Base-by-base conservation (phyloP, 2,329 filamentous ascomycete species). In the Pseudocercospora crystallina region DNA sequence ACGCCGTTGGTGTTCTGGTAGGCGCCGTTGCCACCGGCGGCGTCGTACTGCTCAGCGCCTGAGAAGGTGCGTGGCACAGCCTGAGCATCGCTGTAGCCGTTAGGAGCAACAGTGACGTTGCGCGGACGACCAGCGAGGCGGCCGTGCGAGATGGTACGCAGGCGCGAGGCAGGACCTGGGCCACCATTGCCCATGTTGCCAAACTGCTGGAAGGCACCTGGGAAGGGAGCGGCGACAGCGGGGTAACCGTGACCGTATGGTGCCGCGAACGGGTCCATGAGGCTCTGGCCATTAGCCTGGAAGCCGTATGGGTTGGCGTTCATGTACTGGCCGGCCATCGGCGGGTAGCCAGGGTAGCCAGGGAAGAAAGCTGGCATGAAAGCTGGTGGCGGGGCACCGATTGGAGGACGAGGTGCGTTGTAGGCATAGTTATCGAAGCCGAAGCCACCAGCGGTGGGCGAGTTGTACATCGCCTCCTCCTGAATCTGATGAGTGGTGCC, bases 401-500 rank as follows among this genome's bases (percentile, higher is more conserved):
- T 35, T 14, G 43, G 45, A 20, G 35, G 47, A 31, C 26, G 43
- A 34, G 44, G 45, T 14, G 38, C 44, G 35, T 35, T 34, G 36
- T 26, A 26, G 20, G 40, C 32, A 38, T 50, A 47, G 29, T 51
- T 46, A 31, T 36, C 26, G 38, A 52, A 42, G 26, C 34, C 39
- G 29, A 45, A 41, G 43, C 37, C 37, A 20, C 17, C 33, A 20
- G 35, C 37, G 26, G 38, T 29, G 39, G 48, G 51, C 5, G 46
- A 39, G 26, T 48, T 42, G 47, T 42, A 56, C 26, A 17, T 26
- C 5, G 53, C 56, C 17, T 71, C 69, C 30, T 70, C 66, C 4
- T 56, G 51, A 15, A 64, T 54, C 56, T 66, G 63, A 8, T 57
- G 50, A 35, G 71, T 81, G 26, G 87, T 94, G 26, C 90, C 90